Evolutionary conservation across 176 grass and related monocot genomes (phyloP).

Genomic region (Zea luxurians): DNA sequence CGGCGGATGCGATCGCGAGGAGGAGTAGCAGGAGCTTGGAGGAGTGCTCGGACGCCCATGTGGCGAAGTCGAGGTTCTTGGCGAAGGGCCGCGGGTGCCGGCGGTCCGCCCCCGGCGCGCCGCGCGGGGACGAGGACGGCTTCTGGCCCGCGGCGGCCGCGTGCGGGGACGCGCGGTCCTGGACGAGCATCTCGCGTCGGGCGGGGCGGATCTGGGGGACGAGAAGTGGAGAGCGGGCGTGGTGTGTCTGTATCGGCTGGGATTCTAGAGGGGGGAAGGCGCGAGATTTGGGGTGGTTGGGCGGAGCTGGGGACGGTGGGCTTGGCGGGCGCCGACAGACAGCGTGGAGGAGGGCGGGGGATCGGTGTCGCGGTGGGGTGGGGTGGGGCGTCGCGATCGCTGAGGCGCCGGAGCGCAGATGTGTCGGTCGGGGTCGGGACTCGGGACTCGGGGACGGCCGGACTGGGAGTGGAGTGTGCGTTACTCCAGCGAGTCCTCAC

Average conservation of each 20-base stretch:
- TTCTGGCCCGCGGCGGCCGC: conserved; percentile 21
- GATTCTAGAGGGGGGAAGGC: not conserved
- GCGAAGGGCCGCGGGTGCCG: conserved; percentile 55
- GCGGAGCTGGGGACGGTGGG: not conserved
- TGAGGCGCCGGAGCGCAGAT: conserved; percentile 18
- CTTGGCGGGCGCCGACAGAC: conserved; percentile 50
- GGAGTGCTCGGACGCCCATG: conserved; percentile 79
- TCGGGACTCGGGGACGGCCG: too few species aligned
- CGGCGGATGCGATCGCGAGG: conserved; percentile 58
- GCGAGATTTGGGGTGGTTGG: conserved; percentile 56
- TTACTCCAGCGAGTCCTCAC: conserved; percentile 25
- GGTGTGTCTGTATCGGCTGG: not conserved
- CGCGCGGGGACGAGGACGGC: conserved; percentile 43
- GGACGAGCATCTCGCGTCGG: conserved; percentile 69
- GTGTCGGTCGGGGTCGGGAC: conserved; percentile 47
- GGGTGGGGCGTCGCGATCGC: conserved; percentile 50
- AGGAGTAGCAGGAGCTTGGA: conserved; percentile 75
- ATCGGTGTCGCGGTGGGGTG: conserved; percentile 58
- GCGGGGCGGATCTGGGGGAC: conserved; percentile 31
- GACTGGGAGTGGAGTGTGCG: conserved; percentile 40
- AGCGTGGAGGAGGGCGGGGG: conserved; percentile 39
- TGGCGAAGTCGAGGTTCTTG: conserved; percentile 88
- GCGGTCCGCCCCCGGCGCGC: conserved; percentile 39
- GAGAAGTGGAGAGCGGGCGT: not conserved
- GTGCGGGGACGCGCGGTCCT: conserved; percentile 56